phyloP scores from a whole-genome alignment of 202 grass and related monocot genomes.

The Elaeis oleifera region DNA sequence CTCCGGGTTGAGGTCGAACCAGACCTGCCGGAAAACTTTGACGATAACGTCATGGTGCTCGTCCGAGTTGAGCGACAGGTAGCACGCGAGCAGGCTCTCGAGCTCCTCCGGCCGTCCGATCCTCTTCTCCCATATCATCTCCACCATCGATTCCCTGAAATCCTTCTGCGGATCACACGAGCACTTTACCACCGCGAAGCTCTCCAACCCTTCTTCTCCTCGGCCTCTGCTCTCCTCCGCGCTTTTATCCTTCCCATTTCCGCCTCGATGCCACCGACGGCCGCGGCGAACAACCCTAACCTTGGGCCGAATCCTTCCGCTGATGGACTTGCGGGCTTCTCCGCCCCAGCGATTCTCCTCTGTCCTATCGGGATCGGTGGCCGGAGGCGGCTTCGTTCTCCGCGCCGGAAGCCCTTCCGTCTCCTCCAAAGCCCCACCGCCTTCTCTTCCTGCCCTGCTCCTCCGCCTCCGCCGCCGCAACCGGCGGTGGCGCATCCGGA shows the following conservation, averaged over 20 bases:
- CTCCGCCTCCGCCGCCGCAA: constrained; percentile 11
- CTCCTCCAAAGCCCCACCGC: background rate
- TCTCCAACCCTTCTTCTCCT: constrained; percentile 37
- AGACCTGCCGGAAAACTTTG: background rate
- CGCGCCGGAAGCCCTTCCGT: background rate
- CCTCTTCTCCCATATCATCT: constrained; percentile 5
- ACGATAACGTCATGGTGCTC: constrained; percentile 6
- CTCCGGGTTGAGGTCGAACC: constrained; percentile 3
- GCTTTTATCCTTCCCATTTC: constrained; percentile 29
- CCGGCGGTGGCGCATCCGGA: background rate
- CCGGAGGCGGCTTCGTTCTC: constrained; percentile 3
- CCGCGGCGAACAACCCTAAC: constrained; percentile 16
- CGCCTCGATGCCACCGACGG: constrained; percentile 16
- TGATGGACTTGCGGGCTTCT: constrained; percentile 23
- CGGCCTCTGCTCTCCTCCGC: constrained; percentile 16
- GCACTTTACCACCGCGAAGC: constrained; percentile 17
- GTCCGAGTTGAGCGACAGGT: constrained; percentile 2
- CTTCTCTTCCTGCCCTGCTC: background rate
- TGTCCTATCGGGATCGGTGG: constrained; percentile 2
- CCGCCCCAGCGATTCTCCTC: too few species aligned
- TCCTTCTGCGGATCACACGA: constrained; percentile 2
- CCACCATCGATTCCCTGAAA: constrained; percentile 13
- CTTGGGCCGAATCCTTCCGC: constrained; percentile 20
- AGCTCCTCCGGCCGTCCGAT: constrained; percentile 2
- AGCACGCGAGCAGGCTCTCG: constrained; percentile 8